Percentiles rank a stretch among this genome's conserved stretches.
phyloP scores from a whole-genome alignment of 345 rosid genomes.

The Alliaria petiolata region DNA sequence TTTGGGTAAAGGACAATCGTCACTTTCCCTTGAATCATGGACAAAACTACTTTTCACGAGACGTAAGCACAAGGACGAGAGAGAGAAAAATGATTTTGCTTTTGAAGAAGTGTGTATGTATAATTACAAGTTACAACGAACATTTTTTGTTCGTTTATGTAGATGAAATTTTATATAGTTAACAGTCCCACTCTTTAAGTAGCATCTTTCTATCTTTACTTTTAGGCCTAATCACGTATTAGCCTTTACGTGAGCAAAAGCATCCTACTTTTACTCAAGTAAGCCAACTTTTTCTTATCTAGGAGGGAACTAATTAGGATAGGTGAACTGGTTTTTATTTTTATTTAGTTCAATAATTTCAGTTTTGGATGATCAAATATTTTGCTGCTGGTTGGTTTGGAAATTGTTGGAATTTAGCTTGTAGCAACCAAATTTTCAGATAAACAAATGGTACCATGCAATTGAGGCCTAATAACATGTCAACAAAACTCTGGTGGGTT shows the following conservation, averaged over 20 bases:
- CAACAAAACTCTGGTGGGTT: background rate
- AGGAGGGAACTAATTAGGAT: background rate
- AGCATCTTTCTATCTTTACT: background rate
- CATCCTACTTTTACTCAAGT: background rate
- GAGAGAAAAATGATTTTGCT: no score
- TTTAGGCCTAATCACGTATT: background rate
- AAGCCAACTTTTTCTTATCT: background rate
- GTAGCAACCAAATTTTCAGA: background rate
- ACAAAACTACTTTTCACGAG: background rate
- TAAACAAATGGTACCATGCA: background rate
- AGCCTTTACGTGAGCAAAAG: background rate
- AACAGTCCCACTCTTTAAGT: background rate
- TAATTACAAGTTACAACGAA: no score
- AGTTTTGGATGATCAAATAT: background rate
- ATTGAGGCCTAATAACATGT: background rate
- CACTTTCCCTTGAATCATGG: background rate
- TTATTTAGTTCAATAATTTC: background rate
- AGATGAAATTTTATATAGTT: no score
- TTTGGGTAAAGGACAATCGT: background rate
- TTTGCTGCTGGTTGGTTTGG: background rate
- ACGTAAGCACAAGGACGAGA: background rate
- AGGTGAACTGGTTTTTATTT: background rate
- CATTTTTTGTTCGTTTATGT: no score
- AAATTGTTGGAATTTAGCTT: background rate
- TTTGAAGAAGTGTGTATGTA: no score